Evolutionary conservation across 345 rosid species (phyloP), one percentile per base, ranked within the genome.

Genomic region (Brassica nigra): DNA sequence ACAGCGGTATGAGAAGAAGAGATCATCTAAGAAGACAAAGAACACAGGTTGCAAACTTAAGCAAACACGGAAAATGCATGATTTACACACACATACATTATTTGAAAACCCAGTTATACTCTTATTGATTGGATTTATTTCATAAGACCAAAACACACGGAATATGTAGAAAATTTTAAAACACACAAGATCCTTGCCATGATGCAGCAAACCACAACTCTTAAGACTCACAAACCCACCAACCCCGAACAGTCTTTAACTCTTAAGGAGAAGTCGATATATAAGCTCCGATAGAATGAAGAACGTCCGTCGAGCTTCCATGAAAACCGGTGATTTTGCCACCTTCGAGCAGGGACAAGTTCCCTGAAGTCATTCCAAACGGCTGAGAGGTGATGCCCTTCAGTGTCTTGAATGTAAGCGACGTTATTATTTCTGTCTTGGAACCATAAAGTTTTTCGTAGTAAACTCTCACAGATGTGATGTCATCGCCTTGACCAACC

Each of bases 261-360:
- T 42, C 49, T 42, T 10, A 42, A 42, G 23, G 27, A 15, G 61
- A 54, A 54, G 23, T 10, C 18, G 7, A 15, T 4, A 15, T n/a
- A 54, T 78, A 71, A 28, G 76, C 81, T 23, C 81, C 76, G 12
- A 42, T 42, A 10, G 49, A 42, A 37, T 78, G 71, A 54, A 78
- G 68, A 54, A 63, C 23, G 7, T 71, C 47, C 30, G 34, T 39
- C 0, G 66, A 62, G 5, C 44, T 71, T 27, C 81, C 76, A 71
- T 78, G 76, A 3, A 78, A 78, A 0, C 76, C 71, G 1, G 23
- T 55, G 65, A 78, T 71, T 36, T 70, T 61, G 16, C 65, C 65
- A n/a, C 34, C 65, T 61, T 61, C 65, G 34, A 61, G 16, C 12
- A 42, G 11, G 12, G 49, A 42, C 49, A 42, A 42, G 11, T 42